Conservation (phyloP, 1,284 basidiomycete species). For the Ustilago trichophora region DNA sequence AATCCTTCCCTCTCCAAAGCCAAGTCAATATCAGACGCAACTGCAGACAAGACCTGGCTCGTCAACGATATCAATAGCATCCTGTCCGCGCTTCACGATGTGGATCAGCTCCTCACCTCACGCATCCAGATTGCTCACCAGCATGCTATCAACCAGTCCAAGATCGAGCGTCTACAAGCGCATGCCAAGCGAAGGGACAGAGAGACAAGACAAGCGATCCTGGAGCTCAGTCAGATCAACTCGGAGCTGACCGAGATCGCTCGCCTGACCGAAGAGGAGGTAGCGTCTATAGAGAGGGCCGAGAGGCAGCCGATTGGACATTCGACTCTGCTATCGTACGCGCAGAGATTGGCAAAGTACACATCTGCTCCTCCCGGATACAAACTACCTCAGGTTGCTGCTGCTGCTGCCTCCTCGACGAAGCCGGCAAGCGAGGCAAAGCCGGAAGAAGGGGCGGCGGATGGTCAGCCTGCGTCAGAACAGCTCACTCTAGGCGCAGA, state of each 20-base stretch:
- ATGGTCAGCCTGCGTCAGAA: constrained; percentile 1
- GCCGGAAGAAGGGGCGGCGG: constrained; percentile 1
- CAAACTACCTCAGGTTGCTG: constrained; percentile 27
- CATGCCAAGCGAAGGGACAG: constrained; percentile 33
- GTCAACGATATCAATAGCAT: constrained; percentile 6
- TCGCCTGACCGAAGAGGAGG: constrained; percentile 24
- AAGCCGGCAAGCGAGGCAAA: background rate
- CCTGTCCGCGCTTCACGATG: constrained; percentile 19
- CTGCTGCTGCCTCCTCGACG: background rate
- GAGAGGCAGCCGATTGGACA: constrained; percentile 37
- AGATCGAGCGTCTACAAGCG: constrained; percentile 24
- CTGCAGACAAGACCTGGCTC: constrained; percentile 18
- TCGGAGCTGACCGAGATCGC: constrained; percentile 43
- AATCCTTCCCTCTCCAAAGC: constrained; percentile 10
- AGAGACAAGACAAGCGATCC: constrained; percentile 33
- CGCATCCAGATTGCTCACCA: constrained; percentile 28
- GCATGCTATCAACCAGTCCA: constrained; percentile 45
- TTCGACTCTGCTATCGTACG: constrained; percentile 41
- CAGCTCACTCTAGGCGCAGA: constrained; percentile 34
- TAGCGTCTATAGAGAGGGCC: constrained; percentile 32
- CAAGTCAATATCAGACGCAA: constrained; percentile 15
- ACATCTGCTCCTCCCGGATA: constrained; percentile 56
- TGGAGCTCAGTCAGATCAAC: constrained; percentile 34
- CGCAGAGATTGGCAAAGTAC: constrained; percentile 50
- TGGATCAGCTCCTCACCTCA: constrained; percentile 26